Base-by-base conservation (phyloP, 306 rosid genomes). In the Corylus avellana region DNA sequence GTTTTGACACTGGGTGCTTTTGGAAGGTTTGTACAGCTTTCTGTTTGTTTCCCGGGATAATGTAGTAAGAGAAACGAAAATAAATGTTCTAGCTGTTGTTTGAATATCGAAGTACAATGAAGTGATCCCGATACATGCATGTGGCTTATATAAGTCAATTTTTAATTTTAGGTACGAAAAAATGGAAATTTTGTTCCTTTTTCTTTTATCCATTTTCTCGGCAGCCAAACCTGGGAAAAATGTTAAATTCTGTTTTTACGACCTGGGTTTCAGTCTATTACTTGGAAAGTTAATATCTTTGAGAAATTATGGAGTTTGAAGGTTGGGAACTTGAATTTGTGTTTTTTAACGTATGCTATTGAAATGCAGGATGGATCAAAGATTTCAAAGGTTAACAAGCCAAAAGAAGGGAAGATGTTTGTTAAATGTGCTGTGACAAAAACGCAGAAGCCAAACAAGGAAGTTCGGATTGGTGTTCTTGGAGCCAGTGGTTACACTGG, bases 401-500 rank as follows among this genome's bases (percentile, higher is more conserved):
- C 73, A 76, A 81, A 32, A 59, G 81, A 73, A 80, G 79, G 80
- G 83, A 91, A 85, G 77, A 57, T 74, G 62, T 83, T 75, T 89
- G 89, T 88, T 54, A 91, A 84, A 83, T 90, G 97, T 89, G 87
- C 85, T 0, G 72, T 81, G 77, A 90, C 85, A 53, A 84, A 79
- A 59, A 50, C 77, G 35, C 77, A 81, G 49, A 78, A 86, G 56
- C 75, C 92, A 42, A 85, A 86, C 29, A 90, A 88, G 67, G 77
- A 85, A 39, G 88, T 91, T 84, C 89, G 96, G 37, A 86, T 94
- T 85, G 98, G 95, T 75, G 93, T 94, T 87, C 97, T 94, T 85
- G 97, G 98, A 79, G 98, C 98, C 48, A 92, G 98, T 91, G 98
- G 98, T 77, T 94, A 94, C 87, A 94, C 98, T 67, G 97, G 97